Base-by-base conservation (phyloP, 352 stramenopile genomes). In the Phytophthora multivora region DNA sequence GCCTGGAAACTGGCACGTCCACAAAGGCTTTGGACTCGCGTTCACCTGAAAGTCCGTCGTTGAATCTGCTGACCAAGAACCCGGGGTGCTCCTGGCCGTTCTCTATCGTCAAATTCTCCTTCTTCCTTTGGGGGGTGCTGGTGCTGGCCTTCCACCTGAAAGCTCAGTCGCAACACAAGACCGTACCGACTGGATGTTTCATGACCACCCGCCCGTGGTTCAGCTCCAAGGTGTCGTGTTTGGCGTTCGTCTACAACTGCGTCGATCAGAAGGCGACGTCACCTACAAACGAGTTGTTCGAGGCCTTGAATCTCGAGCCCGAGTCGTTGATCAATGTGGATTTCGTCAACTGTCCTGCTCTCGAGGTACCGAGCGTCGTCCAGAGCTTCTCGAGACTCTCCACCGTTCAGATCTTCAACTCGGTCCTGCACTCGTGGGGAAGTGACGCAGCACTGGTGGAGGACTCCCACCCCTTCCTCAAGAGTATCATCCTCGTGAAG, bases 191-290 rank as follows among this genome's bases (percentile, higher is more conserved):
- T 7, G 62, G 62, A 1, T 70, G 62, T 36, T 60, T 66, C 49
- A 39, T 19, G 2, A 28, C 50, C 4, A 70, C 62, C 12, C 62
- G 36, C 1, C 62, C 62, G 19, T 70, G 62, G 62, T 60, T 70
- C 36, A 66, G 35, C 42, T 41, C 62, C 21, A 70, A 70, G 7
- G 51, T 56, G 5, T 59, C 62, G 36, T 70, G 62, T 4, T 31
- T 70, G 33, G 51, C 48, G 6, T 64, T 70, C 36, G 55, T 60
- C 2, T 70, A 54, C 38, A 48, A 70, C 38, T 70, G 62, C 30
- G 48, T 35, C 16, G 57, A 25, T 10, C 55, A 66, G 55, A 45
- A 28, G 8, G 31, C 55, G 0, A 46, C 39, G 46, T 54, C 62
- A 26, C 62, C 62, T 0, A 66, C 55, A 2, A 60, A 66, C 35